Evolutionary conservation across 2,329 filamentous ascomycete genomes (phyloP).

Genomic region (Fusarium poae): DNA sequence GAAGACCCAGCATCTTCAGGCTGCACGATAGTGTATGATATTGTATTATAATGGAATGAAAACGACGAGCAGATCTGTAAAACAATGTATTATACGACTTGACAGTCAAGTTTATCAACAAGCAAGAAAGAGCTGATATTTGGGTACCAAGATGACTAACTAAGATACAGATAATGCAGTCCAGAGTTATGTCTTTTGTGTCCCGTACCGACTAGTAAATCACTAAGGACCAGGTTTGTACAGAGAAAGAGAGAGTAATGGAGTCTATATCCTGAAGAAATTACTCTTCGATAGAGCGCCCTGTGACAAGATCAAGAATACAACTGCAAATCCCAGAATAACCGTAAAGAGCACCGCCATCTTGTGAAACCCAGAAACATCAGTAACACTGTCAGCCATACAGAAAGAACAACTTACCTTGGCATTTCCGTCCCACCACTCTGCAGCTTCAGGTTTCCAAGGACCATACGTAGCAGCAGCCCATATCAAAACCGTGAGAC

Average conservation of each 20-base stretch:
- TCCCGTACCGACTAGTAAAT: too few species aligned
- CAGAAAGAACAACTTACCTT: not conserved
- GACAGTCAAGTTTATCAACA: not conserved
- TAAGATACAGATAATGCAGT: too few species aligned
- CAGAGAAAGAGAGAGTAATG: not conserved
- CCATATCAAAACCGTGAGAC: constrained; percentile 16
- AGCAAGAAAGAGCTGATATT: not conserved
- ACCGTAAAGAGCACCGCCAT: constrained; percentile 20
- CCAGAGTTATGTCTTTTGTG: too few species aligned
- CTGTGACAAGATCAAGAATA: constrained; percentile 10
- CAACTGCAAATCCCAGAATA: not conserved
- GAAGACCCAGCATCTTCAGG: not conserved
- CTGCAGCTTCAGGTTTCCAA: not conserved
- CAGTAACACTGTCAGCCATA: not conserved
- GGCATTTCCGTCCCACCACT: constrained; percentile 23
- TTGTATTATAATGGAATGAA: not conserved
- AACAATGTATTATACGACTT: constrained; percentile 8
- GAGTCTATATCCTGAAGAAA: not conserved
- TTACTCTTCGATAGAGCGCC: constrained; percentile 6
- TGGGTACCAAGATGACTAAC: too few species aligned
- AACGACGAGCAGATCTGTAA: not conserved
- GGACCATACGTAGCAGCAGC: constrained; percentile 7
- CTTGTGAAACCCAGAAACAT: not conserved
- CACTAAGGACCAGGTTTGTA: too few species aligned
- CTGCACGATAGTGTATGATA: constrained; percentile 6